phyloP scores from a whole-genome alignment of 2,329 filamentous ascomycete species.

The Xylariaceae sp. region DNA sequence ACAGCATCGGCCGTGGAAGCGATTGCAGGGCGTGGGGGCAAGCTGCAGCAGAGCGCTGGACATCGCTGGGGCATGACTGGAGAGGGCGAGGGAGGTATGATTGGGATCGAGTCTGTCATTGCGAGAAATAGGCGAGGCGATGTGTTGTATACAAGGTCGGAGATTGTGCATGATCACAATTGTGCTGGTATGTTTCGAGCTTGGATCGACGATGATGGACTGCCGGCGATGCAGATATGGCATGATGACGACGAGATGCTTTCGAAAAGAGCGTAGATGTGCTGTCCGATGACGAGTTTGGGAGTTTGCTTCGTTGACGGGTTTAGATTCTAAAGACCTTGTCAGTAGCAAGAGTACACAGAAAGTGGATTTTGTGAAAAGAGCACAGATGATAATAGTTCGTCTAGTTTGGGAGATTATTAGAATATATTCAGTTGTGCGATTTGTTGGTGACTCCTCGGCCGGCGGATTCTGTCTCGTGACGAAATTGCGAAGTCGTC shows the following conservation, averaged over 20 bases:
- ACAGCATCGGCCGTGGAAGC: constrained; percentile 59
- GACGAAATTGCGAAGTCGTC: constrained; percentile 11
- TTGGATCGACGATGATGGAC: constrained; percentile 64
- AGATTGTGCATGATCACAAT: constrained; percentile 76
- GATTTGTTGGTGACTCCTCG: too few relatives aligned
- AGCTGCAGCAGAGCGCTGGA: constrained; percentile 72
- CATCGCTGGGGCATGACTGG: constrained; percentile 69
- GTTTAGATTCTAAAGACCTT: background rate
- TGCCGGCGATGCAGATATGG: constrained; percentile 58
- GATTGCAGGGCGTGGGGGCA: constrained; percentile 68
- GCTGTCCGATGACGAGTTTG: too few relatives aligned
- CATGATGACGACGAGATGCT: constrained; percentile 35
- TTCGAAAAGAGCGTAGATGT: constrained; percentile 1
- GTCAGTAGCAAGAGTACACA: background rate
- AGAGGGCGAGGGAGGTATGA: constrained; percentile 82
- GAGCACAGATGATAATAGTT: background rate
- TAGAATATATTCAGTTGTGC: constrained; percentile 23
- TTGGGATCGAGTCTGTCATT: constrained; percentile 67
- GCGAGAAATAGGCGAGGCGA: constrained; percentile 42
- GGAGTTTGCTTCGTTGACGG: background rate
- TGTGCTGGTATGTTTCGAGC: constrained; percentile 86
- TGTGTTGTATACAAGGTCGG: constrained; percentile 41
- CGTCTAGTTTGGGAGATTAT: constrained; percentile 19
- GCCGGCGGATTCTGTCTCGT: constrained; percentile 8
- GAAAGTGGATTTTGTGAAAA: background rate